Conservation (phyloP, 2,329 filamentous ascomycete genomes). For the Ascosphaera acerosa region DNA sequence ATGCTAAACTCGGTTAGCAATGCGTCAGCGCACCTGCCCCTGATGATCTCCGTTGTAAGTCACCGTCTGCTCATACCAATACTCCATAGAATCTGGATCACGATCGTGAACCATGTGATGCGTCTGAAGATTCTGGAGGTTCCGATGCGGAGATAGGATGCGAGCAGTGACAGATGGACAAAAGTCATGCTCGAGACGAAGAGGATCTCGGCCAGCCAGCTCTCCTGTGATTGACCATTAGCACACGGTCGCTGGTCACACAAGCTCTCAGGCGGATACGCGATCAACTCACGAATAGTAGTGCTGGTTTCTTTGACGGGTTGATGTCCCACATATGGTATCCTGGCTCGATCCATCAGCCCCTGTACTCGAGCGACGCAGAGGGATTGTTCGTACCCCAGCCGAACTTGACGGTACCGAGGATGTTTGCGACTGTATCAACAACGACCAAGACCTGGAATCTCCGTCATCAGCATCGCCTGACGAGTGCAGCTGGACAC, state of each 20-base stretch:
- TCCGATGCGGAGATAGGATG: conserved; percentile 5
- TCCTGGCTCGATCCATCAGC: conserved; percentile 1
- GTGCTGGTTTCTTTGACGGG: too few relatives aligned
- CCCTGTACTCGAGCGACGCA: not conserved
- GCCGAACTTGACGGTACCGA: conserved; percentile 5
- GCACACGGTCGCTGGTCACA: too few relatives aligned
- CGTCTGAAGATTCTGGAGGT: conserved; percentile 3
- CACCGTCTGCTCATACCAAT: conserved; percentile 5
- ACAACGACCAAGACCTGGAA: conserved; percentile 4
- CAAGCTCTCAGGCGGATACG: too few relatives aligned
- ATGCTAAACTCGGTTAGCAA: conserved; percentile 5
- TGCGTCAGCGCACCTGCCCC: not conserved
- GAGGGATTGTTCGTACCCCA: conserved; percentile 5
- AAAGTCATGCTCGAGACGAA: conserved; percentile 5
- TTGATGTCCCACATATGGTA: conserved; percentile 6
- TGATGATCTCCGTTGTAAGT: not conserved
- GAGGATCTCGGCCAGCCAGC: conserved; percentile 5
- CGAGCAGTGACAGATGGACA: conserved; percentile 6
- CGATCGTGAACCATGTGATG: conserved; percentile 4
- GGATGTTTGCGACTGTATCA: conserved; percentile 4
- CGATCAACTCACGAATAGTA: too few relatives aligned
- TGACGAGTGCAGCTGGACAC: too few relatives aligned
- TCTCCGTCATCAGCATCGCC: too few relatives aligned
- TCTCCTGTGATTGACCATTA: conserved; percentile 4
- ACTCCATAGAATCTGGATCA: conserved; percentile 4